phyloP scores from a whole-genome alignment of 306 rosid genomes.

The Malus orientalis region DNA sequence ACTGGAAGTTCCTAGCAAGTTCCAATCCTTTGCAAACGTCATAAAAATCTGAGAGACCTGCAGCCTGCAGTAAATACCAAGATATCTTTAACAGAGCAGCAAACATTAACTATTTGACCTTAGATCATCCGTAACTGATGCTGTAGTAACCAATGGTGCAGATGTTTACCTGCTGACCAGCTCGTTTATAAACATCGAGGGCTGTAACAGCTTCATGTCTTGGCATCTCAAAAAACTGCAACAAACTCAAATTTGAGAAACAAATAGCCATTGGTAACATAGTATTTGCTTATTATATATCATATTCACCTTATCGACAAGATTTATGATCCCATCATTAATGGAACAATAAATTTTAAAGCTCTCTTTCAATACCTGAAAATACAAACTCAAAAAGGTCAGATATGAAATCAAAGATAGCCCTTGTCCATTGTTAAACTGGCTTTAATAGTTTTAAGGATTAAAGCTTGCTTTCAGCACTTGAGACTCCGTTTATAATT shows the following conservation, averaged over 20 bases:
- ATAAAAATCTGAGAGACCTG: slow-evolving; percentile 78
- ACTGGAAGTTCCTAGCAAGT: slow-evolving; percentile 97
- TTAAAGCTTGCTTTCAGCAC: background rate
- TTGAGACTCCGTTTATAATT: background rate
- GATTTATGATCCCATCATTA: slow-evolving; percentile 98
- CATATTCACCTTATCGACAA: slow-evolving; percentile 82
- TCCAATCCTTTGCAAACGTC: slow-evolving; percentile 93
- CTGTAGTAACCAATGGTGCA: background rate
- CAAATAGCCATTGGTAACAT: background rate
- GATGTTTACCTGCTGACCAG: slow-evolving; percentile 84
- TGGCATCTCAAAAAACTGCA: slow-evolving; percentile 99
- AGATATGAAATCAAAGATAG: background rate
- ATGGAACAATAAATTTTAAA: slow-evolving; percentile 79
- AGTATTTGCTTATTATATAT: slow-evolving; percentile 1
- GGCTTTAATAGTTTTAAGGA: background rate
- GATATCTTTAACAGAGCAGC: slow-evolving; percentile 6
- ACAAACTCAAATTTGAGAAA: slow-evolving; percentile 10
- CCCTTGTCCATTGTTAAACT: background rate
- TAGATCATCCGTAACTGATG: background rate
- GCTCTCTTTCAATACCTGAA: slow-evolving; percentile 98
- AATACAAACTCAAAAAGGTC: slow-evolving; percentile 17
- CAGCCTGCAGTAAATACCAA: slow-evolving; percentile 50
- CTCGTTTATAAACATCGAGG: slow-evolving; percentile 88
- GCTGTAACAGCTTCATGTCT: slow-evolving; percentile 90
- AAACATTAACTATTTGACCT: background rate